These are phyloP conservation scores for Xylaria digitata DNA, from an alignment of 2,329 filamentous ascomycete genomes.

Conservation along the genomic window DNA sequence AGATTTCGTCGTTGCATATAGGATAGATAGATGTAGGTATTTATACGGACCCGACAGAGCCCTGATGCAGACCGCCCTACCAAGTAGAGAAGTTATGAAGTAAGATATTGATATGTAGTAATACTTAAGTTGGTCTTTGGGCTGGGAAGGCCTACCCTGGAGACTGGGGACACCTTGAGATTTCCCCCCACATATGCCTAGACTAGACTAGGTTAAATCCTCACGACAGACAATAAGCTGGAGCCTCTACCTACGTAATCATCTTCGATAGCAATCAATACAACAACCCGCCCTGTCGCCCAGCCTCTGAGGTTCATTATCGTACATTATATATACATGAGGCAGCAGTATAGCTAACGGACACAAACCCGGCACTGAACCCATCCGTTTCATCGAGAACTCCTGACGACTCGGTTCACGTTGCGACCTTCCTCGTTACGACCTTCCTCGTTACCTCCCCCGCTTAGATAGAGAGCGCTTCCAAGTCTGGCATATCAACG, in stretches of 20 bases:
- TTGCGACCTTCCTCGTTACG: too few relatives aligned
- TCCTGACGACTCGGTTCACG: neutral
- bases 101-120: too few relatives aligned
- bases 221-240: neutral
- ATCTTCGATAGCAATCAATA: conserved; percentile 1
- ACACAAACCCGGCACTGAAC: neutral
- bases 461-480: neutral
- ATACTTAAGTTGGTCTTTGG: too few relatives aligned
- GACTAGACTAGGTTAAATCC: neutral
- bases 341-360: neutral
- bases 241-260: conserved; percentile 18
- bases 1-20: too few relatives aligned
- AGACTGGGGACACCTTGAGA: neutral
- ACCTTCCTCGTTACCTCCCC: neutral
- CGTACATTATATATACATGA: neutral
- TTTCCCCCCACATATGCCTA: neutral
- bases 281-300: neutral
- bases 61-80: too few relatives aligned
- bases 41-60: too few relatives aligned
- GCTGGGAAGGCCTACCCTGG: conserved; percentile 1
- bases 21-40: too few relatives aligned
- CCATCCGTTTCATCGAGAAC: neutral
- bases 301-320: neutral
- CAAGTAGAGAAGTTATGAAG: too few relatives aligned
- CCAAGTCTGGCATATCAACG: neutral